Conservation (phyloP, 768 basidiomycete genomes). For the Leccinum pellstonianum region DNA sequence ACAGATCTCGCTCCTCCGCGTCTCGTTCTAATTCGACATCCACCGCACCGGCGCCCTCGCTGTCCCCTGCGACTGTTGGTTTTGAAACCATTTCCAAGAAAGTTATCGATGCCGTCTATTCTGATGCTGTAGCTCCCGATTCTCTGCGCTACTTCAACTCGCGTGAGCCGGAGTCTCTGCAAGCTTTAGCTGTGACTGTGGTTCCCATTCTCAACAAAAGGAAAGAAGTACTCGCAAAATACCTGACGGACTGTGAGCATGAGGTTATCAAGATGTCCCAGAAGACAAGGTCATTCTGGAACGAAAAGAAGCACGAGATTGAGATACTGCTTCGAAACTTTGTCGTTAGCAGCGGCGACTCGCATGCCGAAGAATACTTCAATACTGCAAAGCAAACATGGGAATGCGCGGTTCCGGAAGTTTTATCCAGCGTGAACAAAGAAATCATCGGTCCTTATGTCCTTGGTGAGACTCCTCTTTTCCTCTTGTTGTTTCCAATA, state of each 20-base stretch:
- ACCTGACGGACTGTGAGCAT: conserved; percentile 52
- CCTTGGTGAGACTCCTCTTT: conserved; percentile 51
- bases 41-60: conserved; percentile 66
- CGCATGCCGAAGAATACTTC: conserved; percentile 50
- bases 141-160: conserved; percentile 60
- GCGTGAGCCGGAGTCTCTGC: conserved; percentile 51
- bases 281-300: conserved; percentile 64
- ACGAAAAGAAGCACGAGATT: conserved; percentile 47
- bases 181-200: conserved; percentile 42
- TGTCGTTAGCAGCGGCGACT: conserved; percentile 40
- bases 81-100: conserved; percentile 37
- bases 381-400: conserved; percentile 49
- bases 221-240: conserved; percentile 46
- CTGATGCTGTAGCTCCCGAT: conserved; percentile 61
- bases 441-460: conserved; percentile 64
- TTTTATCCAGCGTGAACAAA: conserved; percentile 48
- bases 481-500: neutral
- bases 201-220: conserved; percentile 45
- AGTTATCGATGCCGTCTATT: conserved; percentile 56
- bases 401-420: conserved; percentile 47
- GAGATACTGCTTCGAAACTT: conserved; percentile 48
- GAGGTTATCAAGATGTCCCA: conserved; percentile 53
- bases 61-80: conserved; percentile 82
- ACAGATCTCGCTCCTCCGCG: conserved; percentile 71
- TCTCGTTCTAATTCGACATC: conserved; percentile 73